A percentile compares a stretch with the other conserved stretches of the same genome.
These are phyloP conservation scores for Solanum corneliomulleri DNA, from an alignment of 257 asterid species.

Conservation along the genomic window DNA sequence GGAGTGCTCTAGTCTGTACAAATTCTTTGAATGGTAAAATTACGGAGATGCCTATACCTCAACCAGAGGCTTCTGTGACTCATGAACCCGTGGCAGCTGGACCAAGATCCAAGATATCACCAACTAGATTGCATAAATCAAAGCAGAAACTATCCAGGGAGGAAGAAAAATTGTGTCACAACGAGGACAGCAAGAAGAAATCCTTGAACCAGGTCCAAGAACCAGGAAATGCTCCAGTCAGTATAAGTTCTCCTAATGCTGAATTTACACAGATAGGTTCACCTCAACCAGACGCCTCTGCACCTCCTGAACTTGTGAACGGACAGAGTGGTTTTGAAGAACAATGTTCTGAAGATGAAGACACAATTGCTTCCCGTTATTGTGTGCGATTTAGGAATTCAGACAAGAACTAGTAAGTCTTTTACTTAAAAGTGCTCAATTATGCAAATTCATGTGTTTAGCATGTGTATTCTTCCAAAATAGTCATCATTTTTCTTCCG, in stretches of 20 bases:
- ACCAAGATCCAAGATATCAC: neutral
- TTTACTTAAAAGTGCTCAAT: neutral
- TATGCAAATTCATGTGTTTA: neutral
- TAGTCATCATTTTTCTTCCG: neutral
- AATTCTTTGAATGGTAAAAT: neutral
- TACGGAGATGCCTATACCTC: neutral
- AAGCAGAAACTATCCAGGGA: slow-evolving; percentile 7
- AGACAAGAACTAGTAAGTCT: slow-evolving; percentile 30
- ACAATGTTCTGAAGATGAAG: slow-evolving; percentile 38
- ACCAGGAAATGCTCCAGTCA: slow-evolving; percentile 1
- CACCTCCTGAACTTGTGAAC: slow-evolving; percentile 3
- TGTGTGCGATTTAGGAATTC: slow-evolving; percentile 19
- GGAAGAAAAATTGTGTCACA: slow-evolving; percentile 1
- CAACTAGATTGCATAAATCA: neutral
- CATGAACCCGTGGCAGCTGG: neutral
- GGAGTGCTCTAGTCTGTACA: neutral
- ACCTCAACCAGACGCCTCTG: slow-evolving; percentile 2
- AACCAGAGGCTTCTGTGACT: neutral
- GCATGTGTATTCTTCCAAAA: neutral
- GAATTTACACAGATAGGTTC: slow-evolving; percentile 10
- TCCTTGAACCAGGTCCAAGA: neutral
- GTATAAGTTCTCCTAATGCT: neutral
- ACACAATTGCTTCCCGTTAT: slow-evolving; percentile 24
- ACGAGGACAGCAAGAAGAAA: slow-evolving; percentile 11
- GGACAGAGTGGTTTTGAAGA: slow-evolving; percentile 14